Conservation (phyloP, 106 monocot genomes). For the Allium sativum region DNA sequence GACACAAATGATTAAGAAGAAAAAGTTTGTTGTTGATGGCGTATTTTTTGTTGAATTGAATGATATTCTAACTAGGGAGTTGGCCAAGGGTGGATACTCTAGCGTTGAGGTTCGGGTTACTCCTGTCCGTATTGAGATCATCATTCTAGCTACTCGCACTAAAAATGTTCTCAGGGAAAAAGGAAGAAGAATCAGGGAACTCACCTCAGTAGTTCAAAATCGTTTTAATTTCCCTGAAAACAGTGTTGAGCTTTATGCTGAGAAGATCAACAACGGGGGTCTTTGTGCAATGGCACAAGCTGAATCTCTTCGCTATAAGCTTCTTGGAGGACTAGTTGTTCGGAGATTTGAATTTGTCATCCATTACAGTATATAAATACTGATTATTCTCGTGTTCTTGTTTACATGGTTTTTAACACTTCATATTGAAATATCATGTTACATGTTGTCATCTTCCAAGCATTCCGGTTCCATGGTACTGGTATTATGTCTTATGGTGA, state of each 20-base stretch:
- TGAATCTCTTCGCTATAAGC: constrained; percentile 9
- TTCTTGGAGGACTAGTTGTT: constrained; percentile 9
- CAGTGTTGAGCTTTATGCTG: constrained; percentile 8
- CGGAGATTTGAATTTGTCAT: background rate
- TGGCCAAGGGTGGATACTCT: constrained; percentile 16
- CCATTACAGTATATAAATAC: too few relatives aligned
- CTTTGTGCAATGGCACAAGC: constrained; percentile 7
- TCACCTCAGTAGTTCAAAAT: constrained; percentile 3
- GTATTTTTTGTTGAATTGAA: constrained; percentile 17
- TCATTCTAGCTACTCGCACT: constrained; percentile 13
- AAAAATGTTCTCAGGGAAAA: constrained; percentile 12
- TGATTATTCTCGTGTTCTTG: too few relatives aligned
- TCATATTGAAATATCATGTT: too few relatives aligned
- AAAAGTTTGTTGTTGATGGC: constrained; percentile 14
- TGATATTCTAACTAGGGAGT: constrained; percentile 12
- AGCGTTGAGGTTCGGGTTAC: constrained; percentile 19
- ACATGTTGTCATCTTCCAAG: too few relatives aligned
- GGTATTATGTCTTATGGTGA: too few relatives aligned
- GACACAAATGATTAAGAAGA: too few relatives aligned
- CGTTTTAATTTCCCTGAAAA: constrained; percentile 8
- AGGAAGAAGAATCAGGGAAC: constrained; percentile 9
- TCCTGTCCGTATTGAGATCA: constrained; percentile 18
- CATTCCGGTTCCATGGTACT: too few relatives aligned
- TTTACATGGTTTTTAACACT: too few relatives aligned
- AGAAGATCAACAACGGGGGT: constrained; percentile 8